phyloP scores from a whole-genome alignment of 306 rosid genomes.

The Adenanthera pavonina region DNA sequence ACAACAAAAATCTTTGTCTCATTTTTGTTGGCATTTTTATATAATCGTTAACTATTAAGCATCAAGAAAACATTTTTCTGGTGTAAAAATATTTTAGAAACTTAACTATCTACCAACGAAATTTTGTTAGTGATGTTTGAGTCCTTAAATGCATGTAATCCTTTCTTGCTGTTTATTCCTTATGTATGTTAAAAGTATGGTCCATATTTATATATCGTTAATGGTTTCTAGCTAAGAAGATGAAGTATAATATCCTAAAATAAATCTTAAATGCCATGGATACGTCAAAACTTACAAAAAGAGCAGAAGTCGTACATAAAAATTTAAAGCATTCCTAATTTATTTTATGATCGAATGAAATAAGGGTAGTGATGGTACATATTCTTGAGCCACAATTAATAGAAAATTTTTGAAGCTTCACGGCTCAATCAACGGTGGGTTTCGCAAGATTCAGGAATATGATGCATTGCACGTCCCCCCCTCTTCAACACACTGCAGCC shows the following conservation, averaged over 20 bases:
- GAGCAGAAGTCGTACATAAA: not conserved
- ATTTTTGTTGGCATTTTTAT: too few relatives aligned
- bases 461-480: not conserved
- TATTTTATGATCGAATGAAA: not conserved
- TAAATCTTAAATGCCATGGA: not conserved
- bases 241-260: not conserved
- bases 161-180: not conserved
- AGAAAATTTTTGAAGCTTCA: conserved; percentile 2
- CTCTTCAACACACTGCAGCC: not conserved
- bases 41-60: too few relatives aligned
- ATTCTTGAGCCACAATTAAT: not conserved
- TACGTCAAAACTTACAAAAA: not conserved
- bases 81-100: too few relatives aligned
- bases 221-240: conserved; percentile 5
- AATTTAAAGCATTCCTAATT: not conserved
- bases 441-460: conserved; percentile 27
- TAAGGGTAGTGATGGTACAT: not conserved
- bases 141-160: not conserved
- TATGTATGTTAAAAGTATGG: not conserved
- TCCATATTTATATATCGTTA: not conserved
- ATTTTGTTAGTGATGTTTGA: not conserved
- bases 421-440: conserved; percentile 17
- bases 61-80: too few relatives aligned
- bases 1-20: too few relatives aligned
- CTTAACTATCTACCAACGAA: too few relatives aligned